Percentiles rank a stretch among this genome's conserved stretches.
These are phyloP conservation scores for Boletus edulis DNA, from an alignment of 768 basidiomycete species.

Conservation along the genomic window DNA sequence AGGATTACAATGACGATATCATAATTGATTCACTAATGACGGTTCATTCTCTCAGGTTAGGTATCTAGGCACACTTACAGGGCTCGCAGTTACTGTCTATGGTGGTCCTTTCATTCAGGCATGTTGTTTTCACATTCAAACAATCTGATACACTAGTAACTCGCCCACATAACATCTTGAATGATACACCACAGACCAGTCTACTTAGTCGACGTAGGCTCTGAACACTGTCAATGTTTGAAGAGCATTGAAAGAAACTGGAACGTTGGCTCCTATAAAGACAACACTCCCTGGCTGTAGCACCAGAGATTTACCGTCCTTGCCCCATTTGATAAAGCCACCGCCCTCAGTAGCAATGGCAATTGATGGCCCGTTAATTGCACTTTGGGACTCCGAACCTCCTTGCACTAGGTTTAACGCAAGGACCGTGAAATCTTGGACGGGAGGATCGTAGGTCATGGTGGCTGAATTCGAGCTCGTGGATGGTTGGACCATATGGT, in stretches of 20 bases:
- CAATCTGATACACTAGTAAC: neutral
- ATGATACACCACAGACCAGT: neutral
- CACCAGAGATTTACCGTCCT: constrained; percentile 35
- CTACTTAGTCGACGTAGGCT: constrained; percentile 26
- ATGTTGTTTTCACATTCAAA: neutral
- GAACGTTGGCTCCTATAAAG: constrained; percentile 75
- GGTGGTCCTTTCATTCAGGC: too few relatives aligned
- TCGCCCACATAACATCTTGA: neutral
- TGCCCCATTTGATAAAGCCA: constrained; percentile 55
- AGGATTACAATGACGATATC: constrained; percentile 4
- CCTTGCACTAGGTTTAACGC: constrained; percentile 48
- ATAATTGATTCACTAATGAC: neutral
- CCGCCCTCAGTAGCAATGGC: constrained; percentile 70
- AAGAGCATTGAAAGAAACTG: constrained; percentile 46
- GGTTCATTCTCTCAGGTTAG: neutral
- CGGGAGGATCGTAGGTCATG: constrained; percentile 84
- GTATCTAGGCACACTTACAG: neutral
- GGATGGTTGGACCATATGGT: constrained; percentile 67
- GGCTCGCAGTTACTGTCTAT: neutral
- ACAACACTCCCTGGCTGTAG: constrained; percentile 68
- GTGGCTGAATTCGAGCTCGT: constrained; percentile 43
- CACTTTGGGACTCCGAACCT: constrained; percentile 51
- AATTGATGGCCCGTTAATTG: constrained; percentile 82
- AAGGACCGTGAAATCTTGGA: constrained; percentile 90
- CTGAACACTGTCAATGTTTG: constrained; percentile 26